Conservation (phyloP, 2,329 filamentous ascomycete genomes). For the Amauroascus niger region DNA sequence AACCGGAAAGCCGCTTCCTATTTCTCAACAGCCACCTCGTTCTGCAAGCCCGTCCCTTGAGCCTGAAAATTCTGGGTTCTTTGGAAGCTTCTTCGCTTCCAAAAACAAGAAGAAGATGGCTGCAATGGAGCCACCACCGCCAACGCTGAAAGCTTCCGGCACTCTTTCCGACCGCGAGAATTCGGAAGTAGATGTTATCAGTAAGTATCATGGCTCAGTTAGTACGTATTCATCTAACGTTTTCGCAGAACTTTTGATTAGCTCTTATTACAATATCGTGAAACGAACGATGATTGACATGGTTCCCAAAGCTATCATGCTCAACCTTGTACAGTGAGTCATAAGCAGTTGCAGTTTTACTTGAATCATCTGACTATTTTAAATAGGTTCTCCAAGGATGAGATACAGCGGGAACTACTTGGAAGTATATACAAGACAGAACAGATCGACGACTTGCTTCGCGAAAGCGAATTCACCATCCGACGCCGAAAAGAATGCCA, state of each 20-base stretch:
- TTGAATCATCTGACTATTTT: conserved; percentile 5
- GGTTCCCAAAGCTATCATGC: conserved; percentile 99
- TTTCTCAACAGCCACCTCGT: conserved; percentile 55
- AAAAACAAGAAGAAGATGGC: conserved; percentile 99
- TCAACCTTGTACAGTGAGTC: conserved; percentile 85
- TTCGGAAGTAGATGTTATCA: conserved; percentile 97
- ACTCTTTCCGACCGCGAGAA: conserved; percentile 88
- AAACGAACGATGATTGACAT: conserved; percentile 99
- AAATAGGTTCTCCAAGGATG: conserved; percentile 78
- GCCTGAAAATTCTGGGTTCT: conserved; percentile 67
- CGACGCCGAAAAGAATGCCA: conserved; percentile 94
- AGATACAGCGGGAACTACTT: conserved; percentile 94
- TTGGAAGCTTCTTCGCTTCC: conserved; percentile 94
- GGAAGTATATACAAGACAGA: conserved; percentile 94
- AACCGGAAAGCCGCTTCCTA: conserved; percentile 84
- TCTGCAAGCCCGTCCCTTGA: conserved; percentile 66
- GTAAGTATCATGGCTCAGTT: conserved; percentile 45
- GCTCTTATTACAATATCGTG: conserved; percentile 96
- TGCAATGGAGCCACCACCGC: conserved; percentile 94
- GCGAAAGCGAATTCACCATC: conserved; percentile 96
- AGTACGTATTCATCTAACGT: conserved; percentile 1
- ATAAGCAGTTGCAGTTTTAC: not conserved
- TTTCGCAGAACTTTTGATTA: conserved; percentile 72
- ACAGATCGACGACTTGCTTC: conserved; percentile 85
- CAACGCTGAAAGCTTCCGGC: conserved; percentile 86